Evolutionary conservation across 208 protist species (phyloP).

Genomic region (Trypanosoma vivax): DNA sequence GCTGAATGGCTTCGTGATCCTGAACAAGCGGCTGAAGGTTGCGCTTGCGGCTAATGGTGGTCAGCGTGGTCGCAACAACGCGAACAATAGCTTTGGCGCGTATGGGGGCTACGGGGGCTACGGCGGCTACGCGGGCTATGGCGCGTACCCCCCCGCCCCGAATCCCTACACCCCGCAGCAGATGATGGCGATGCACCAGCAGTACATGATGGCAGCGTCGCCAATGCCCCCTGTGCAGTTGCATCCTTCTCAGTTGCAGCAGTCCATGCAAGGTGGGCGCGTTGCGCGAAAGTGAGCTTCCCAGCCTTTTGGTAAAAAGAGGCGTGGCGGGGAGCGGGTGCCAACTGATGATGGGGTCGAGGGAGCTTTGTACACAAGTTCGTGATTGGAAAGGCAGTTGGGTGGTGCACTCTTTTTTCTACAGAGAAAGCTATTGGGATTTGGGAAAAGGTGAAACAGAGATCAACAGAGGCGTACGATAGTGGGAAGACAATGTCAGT

Average conservation of each 20-base stretch:
- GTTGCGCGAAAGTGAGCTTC: not conserved
- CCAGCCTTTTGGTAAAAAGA: not conserved
- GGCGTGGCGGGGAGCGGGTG: not conserved
- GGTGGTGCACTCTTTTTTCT: too few relatives aligned
- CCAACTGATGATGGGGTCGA: not conserved
- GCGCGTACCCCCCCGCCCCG: slow-evolving; percentile 40
- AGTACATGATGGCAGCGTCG: slow-evolving; percentile 17
- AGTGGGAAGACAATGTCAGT: not conserved
- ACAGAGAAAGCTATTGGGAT: not conserved
- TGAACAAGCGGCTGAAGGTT: slow-evolving; percentile 88
- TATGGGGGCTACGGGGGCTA: slow-evolving; percentile 31
- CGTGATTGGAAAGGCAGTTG: not conserved
- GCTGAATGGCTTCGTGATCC: slow-evolving; percentile 81
- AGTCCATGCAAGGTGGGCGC: not conserved
- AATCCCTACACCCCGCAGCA: slow-evolving; percentile 68
- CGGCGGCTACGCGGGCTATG: slow-evolving; percentile 38
- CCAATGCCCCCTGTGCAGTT: slow-evolving; percentile 2
- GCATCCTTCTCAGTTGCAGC: not conserved
- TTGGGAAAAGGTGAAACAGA: not conserved
- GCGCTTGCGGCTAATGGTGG: slow-evolving; percentile 66
- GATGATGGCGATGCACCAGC: slow-evolving; percentile 47
- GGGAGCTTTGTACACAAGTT: not conserved
- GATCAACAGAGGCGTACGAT: not conserved
- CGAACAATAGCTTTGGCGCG: slow-evolving; percentile 18
- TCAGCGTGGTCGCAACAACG: slow-evolving; percentile 41